Evolutionary conservation across 352 stramenopile species (phyloP).

Genomic region (Achlya hypogyna): DNA sequence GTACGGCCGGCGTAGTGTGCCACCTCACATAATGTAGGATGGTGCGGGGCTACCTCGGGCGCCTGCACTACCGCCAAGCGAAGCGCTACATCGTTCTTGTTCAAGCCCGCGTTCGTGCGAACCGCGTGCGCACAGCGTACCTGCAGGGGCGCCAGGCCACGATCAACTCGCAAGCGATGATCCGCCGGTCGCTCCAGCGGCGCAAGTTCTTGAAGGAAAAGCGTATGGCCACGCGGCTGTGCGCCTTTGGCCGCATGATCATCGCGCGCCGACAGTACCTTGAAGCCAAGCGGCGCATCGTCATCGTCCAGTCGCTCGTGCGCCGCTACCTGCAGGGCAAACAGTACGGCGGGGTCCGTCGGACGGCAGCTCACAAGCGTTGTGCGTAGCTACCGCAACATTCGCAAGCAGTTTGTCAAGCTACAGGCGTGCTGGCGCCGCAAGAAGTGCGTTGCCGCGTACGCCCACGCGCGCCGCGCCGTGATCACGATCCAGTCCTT

Average conservation of each 20-base stretch:
- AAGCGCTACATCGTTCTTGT: slow-evolving; percentile 75
- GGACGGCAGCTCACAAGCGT: not conserved
- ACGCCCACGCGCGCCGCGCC: slow-evolving; percentile 43
- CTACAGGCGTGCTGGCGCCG: slow-evolving; percentile 77
- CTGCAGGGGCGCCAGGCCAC: slow-evolving; percentile 77
- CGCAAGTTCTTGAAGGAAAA: slow-evolving; percentile 73
- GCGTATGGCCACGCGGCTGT: slow-evolving; percentile 82
- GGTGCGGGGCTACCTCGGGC: slow-evolving; percentile 56
- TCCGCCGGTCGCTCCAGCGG: slow-evolving; percentile 64
- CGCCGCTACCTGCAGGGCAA: slow-evolving; percentile 60
- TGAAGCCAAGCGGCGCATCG: slow-evolving; percentile 51
- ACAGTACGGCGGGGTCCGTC: slow-evolving; percentile 27
- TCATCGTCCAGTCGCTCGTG: slow-evolving; percentile 72
- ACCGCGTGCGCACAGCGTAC: slow-evolving; percentile 81
- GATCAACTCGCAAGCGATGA: slow-evolving; percentile 84
- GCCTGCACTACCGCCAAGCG: slow-evolving; percentile 40
- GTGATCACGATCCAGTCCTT: slow-evolving; percentile 64
- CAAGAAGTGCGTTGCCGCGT: slow-evolving; percentile 42
- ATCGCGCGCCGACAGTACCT: slow-evolving; percentile 59
- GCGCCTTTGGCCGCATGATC: slow-evolving; percentile 75
- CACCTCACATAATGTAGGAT: slow-evolving; percentile 21
- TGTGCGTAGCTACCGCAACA: slow-evolving; percentile 5
- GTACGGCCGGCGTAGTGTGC: not conserved
- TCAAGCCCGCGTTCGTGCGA: slow-evolving; percentile 73
- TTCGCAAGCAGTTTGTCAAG: slow-evolving; percentile 41